Base-by-base conservation (phyloP, 768 basidiomycete genomes). In the Naganishia onofrii region DNA sequence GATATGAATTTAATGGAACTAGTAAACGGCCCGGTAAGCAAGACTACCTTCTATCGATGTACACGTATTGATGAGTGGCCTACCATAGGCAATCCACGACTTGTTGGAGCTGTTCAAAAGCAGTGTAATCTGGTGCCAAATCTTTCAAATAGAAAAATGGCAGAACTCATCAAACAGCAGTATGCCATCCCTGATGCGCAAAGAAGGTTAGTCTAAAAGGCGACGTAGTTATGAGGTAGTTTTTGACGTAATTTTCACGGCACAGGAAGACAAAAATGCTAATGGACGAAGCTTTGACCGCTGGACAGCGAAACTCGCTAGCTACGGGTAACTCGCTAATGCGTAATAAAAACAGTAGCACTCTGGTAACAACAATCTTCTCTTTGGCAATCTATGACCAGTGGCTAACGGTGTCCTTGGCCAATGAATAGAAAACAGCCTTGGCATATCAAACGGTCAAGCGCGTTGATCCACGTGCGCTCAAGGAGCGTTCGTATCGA, bases 251-350 rank as follows among this genome's bases (percentile, higher is more conserved):
- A 36, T 12, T 1, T 3, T 23, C 1, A 38, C 13, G 10, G 6
- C 5, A 66, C 32, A 69, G 68, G 68, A 58, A 54, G 44, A 63
- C 68, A 8, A 46, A 32, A 53, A 32, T 69, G 68, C 29, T 69
- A 9, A 46, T 13, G 26, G 44, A 69, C 12, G 44, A 48, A n/a
- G 13, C n/a, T 21, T 44, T 69, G 31, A 69, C 68, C 15, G 44
- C 56, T 26, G 68, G 56, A 29, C 56, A 69, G 44, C 68, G 34
- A 10, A 69, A 69, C 44, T 58, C 58, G 26, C 38, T 69, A 29
- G 68, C 57, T 48, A 58, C 56, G 31, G 68, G 68, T 32, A 60
- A 68, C 36, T 68, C 53, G 15, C 29, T 56, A 29, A 55, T 32
- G 67, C 32, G 67, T 26, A 21, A 46, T 42, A 21, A 32, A 34